Base-by-base conservation (phyloP, 371 early-diverging fungal species). In the Polyrhizophydium stewartii region DNA sequence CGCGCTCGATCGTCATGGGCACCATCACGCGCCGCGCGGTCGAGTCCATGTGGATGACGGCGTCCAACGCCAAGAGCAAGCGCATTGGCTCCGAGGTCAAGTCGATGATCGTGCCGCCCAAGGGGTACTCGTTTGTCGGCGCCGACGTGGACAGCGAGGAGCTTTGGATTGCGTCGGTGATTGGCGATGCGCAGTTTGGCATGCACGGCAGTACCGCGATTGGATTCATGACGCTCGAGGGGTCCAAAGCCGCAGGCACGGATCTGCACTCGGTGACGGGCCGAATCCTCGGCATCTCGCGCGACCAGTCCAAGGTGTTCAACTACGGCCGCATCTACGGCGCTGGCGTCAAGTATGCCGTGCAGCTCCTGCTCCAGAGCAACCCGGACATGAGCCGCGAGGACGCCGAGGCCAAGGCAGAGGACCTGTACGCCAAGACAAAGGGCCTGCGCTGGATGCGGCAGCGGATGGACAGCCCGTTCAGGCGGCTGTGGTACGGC, bases 131-230 rank as follows among this genome's bases (percentile, higher is more conserved):
- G 51, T 84, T 98, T 70, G 88, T 97, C 3, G 98, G 98, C 3
- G 98, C 98, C 0, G 98, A 98, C 73, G 98, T 98, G 1, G 98
- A 98, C 64, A 90, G 91, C 0, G 92, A 98, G 68, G 98, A 98
- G 74, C 81, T 98, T 21, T 98, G 98, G 98, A 96, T 98, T 59
- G 87, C 94, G 3, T 89, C 91, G 69, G 68, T 96, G 16, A 85
- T 98, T 64, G 96, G 96, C 24, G 98, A 97, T 73, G 82, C 94
- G 7, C 95, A 96, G 75, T 93, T 98, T 68, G 84, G 90, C 16
- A 84, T 88, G 66, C 96, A 95, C 66, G 98, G 98, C 9, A 89
- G 90, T 0, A 92, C 96, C 0, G 94, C 97, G 0, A 71, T 98
- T 21, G 96, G 98, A 1, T 98, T 94, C 89, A 96, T 97, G 97